Conservation (phyloP, 495 filamentous ascomycete genomes). For the Penicillium simplicissimum region DNA sequence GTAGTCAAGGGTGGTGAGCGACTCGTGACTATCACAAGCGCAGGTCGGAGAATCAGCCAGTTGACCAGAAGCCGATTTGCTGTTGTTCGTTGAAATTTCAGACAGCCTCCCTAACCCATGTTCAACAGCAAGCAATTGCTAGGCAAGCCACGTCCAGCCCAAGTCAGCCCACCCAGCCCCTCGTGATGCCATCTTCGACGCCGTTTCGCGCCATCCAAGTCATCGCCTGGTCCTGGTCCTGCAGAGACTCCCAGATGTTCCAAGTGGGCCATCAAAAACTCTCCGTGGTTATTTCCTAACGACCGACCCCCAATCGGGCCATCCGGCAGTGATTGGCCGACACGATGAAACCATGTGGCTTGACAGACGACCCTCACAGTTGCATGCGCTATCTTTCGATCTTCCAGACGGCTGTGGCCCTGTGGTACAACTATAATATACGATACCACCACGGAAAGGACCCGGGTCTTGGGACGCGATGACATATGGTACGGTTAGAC, state of each 20-base stretch:
- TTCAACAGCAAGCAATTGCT: neutral
- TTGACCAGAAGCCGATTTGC: too few relatives aligned
- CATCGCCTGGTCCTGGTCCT: neutral
- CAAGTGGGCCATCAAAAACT: neutral
- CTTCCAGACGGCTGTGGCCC: neutral
- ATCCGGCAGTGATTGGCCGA: conserved; percentile 7
- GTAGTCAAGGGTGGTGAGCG: neutral
- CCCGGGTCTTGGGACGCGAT: neutral
- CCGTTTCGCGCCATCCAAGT: neutral
- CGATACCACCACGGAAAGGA: too few relatives aligned
- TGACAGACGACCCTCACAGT: conserved; percentile 20
- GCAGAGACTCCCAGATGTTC: neutral
- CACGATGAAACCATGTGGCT: conserved; percentile 32
- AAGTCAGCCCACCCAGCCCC: neutral
- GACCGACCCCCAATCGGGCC: conserved; percentile 4
- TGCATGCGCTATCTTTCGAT: conserved; percentile 18
- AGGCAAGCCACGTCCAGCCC: neutral
- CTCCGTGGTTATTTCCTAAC: conserved; percentile 2
- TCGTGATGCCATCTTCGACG: neutral
- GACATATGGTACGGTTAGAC: neutral
- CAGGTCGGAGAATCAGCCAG: too few relatives aligned
- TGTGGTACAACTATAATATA: neutral
- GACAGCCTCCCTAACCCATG: too few relatives aligned
- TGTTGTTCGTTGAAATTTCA: too few relatives aligned
- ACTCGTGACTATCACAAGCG: neutral